phyloP scores from a whole-genome alignment of 2,329 filamentous ascomycete species.

The Aspergillus caelatus region DNA sequence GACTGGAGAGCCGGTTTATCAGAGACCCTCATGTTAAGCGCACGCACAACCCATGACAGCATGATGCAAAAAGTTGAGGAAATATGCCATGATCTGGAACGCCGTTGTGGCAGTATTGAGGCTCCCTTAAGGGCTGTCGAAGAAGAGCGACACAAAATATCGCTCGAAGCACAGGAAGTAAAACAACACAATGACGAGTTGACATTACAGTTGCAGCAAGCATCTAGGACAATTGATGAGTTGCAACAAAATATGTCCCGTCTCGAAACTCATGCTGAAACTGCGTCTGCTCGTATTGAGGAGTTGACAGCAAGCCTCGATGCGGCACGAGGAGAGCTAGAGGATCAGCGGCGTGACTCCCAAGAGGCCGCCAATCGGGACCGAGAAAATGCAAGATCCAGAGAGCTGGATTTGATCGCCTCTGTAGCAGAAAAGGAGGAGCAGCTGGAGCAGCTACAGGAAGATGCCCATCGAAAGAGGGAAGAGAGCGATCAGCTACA shows the following conservation, averaged over 20 bases:
- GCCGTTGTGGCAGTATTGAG: conserved; percentile 58
- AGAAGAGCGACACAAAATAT: conserved; percentile 36
- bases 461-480: conserved; percentile 32
- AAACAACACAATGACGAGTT: conserved; percentile 39
- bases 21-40: conserved; percentile 47
- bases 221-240: conserved; percentile 37
- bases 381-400: conserved; percentile 34
- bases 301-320: conserved; percentile 37
- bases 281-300: conserved; percentile 41
- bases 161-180: conserved; percentile 40
- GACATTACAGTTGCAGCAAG: conserved; percentile 40
- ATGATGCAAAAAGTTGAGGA: conserved; percentile 54
- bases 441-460: conserved; percentile 45
- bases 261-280: conserved; percentile 41
- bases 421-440: conserved; percentile 50
- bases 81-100: conserved; percentile 60
- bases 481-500: conserved; percentile 25
- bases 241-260: conserved; percentile 45
- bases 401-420: conserved; percentile 48
- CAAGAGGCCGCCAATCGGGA: conserved; percentile 31
- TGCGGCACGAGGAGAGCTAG: conserved; percentile 40
- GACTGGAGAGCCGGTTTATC: conserved; percentile 56
- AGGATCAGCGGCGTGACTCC: conserved; percentile 36
- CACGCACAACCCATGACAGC: conserved; percentile 48
- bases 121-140: conserved; percentile 52